Conservation (phyloP, 176 grass and related monocot genomes). For the Oryza nivara region DNA sequence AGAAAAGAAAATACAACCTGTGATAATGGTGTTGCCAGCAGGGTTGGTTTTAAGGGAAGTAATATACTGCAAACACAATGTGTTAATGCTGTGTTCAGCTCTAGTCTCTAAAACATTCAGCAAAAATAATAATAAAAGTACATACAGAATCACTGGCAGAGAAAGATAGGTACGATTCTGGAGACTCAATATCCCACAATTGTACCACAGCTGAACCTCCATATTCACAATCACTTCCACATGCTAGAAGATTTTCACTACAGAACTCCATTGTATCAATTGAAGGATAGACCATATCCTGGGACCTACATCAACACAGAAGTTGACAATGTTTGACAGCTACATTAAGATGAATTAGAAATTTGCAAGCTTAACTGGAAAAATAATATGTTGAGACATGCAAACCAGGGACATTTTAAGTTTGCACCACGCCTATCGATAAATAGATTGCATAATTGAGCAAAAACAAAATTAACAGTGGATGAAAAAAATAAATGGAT, state of each 20-base stretch:
- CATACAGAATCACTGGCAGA: slow-evolving; percentile 94
- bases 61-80: slow-evolving; percentile 70
- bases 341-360: slow-evolving; percentile 19
- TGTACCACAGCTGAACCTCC: slow-evolving; percentile 82
- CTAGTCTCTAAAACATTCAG: slow-evolving; percentile 30
- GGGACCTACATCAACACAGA: slow-evolving; percentile 51
- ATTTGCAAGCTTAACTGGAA: slow-evolving; percentile 25
- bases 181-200: slow-evolving; percentile 91
- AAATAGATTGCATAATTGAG: background rate
- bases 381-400: slow-evolving; percentile 14
- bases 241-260: slow-evolving; percentile 81
- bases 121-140: slow-evolving; percentile 34
- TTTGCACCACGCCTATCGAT: slow-evolving; percentile 10
- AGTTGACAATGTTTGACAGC: slow-evolving; percentile 20
- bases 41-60: slow-evolving; percentile 87
- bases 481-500: background rate
- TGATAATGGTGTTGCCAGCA: slow-evolving; percentile 81
- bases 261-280: slow-evolving; percentile 87
- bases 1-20: slow-evolving; percentile 56
- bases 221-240: slow-evolving; percentile 90
- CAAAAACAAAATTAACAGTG: background rate
- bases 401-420: slow-evolving; percentile 10
- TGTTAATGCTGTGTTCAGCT: slow-evolving; percentile 42
- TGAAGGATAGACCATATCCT: slow-evolving; percentile 86
- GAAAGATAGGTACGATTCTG: slow-evolving; percentile 79